Conservation (phyloP, 208 protist genomes). For the Naegleria gruberi region DNA sequence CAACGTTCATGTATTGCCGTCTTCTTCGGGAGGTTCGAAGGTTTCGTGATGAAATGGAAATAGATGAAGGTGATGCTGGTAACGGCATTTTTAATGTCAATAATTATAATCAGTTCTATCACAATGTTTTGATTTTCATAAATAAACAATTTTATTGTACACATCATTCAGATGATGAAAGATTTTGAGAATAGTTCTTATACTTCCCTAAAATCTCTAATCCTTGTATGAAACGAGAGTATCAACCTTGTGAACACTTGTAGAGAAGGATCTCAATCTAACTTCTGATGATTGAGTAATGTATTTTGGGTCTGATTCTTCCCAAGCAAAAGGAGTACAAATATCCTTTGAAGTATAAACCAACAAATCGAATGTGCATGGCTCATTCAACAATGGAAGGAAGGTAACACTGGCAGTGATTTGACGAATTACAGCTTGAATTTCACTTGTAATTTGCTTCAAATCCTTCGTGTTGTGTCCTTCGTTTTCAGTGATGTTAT, state of each 20-base stretch:
- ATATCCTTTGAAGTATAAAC: constrained; percentile 75
- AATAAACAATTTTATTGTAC: too few species aligned
- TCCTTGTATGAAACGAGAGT: constrained; percentile 69
- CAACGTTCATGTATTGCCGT: not conserved
- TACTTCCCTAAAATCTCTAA: not conserved
- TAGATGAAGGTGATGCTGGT: too few species aligned
- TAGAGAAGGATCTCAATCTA: constrained; percentile 84
- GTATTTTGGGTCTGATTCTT: constrained; percentile 85
- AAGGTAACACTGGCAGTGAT: constrained; percentile 92
- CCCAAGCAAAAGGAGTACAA: constrained; percentile 78
- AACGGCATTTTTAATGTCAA: too few species aligned
- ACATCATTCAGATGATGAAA: not conserved
- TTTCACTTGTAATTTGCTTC: constrained; percentile 80
- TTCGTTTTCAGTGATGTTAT: not conserved
- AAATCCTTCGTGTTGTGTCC: constrained; percentile 27
- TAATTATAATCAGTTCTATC: too few species aligned
- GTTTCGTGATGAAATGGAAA: too few species aligned
- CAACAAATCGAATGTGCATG: constrained; percentile 79
- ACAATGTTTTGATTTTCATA: too few species aligned
- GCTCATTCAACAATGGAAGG: constrained; percentile 77
- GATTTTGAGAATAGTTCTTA: not conserved
- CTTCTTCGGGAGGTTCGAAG: too few species aligned
- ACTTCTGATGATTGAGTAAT: constrained; percentile 80
- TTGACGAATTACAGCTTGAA: constrained; percentile 89
- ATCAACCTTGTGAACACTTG: constrained; percentile 74